phyloP scores from a whole-genome alignment of 805 yeast genomes.

The Hanseniaspora occidentalis region DNA sequence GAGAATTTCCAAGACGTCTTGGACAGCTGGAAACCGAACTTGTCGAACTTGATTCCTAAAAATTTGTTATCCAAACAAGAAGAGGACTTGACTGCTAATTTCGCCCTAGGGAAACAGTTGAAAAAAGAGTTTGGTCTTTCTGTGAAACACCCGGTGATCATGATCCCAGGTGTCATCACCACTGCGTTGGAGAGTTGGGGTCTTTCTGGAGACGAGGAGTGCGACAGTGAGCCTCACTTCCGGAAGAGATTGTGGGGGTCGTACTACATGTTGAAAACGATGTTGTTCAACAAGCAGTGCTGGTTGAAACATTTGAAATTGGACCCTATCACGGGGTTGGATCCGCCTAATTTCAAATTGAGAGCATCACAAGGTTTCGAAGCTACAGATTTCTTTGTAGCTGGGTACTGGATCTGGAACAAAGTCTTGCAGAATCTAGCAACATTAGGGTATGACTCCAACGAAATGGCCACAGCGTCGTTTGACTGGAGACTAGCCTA shows the following conservation, averaged over 20 bases:
- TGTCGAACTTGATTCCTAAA: conserved; percentile 36
- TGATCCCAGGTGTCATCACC: conserved; percentile 94
- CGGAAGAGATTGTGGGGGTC: conserved; percentile 95
- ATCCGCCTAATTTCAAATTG: conserved; percentile 69
- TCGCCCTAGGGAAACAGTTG: conserved; percentile 73
- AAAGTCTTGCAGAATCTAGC: conserved; percentile 89
- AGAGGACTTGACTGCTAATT: conserved; percentile 59
- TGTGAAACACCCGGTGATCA: conserved; percentile 65
- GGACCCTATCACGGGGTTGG: conserved; percentile 85
- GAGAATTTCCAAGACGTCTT: conserved; percentile 47
- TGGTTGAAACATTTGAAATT: conserved; percentile 89
- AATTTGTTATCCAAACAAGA: conserved; percentile 30
- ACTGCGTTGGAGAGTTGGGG: conserved; percentile 96
- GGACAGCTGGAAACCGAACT: conserved; percentile 59
- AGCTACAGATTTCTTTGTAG: conserved; percentile 90
- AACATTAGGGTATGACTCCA: conserved; percentile 87
- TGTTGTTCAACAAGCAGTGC: conserved; percentile 84
- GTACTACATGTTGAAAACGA: conserved; percentile 83
- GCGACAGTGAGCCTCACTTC: conserved; percentile 77
- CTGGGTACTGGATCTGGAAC: conserved; percentile 99
- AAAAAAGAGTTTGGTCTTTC: conserved; percentile 35
- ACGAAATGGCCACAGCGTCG: conserved; percentile 79
- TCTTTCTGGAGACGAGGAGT: conserved; percentile 55
- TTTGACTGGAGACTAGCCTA: conserved; percentile 96
- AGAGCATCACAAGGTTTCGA: conserved; percentile 95